Evolutionary conservation across 2,329 filamentous ascomycete species (phyloP).

Genomic region (Exophiala dermatitidis): DNA sequence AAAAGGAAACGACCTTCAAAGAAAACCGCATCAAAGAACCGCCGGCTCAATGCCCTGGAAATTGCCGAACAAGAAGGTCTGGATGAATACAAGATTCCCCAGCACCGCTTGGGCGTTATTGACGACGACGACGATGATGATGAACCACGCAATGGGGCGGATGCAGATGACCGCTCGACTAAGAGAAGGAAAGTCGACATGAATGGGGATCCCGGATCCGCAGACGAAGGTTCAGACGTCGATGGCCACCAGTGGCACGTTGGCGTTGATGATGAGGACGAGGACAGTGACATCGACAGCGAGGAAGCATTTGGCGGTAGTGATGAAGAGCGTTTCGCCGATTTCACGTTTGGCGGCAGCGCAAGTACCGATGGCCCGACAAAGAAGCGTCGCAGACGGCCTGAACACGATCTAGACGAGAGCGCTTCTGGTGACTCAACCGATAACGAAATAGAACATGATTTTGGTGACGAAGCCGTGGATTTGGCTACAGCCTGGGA

Average conservation of each 20-base stretch:
- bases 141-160: conserved; percentile 35
- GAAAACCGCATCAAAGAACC: conserved; percentile 34
- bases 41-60: conserved; percentile 55
- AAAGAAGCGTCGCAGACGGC: conserved; percentile 18
- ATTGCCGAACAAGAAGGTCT: conserved; percentile 55
- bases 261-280: conserved; percentile 59
- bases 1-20: conserved; percentile 28
- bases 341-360: conserved; percentile 61
- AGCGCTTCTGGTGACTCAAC: conserved; percentile 30
- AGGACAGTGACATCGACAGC: conserved; percentile 63
- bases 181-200: conserved; percentile 32
- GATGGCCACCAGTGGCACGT: conserved; percentile 81
- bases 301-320: conserved; percentile 83
- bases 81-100: conserved; percentile 47
- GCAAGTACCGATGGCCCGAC: conserved; percentile 22
- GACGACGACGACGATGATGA: conserved; percentile 49
- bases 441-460: conserved; percentile 39
- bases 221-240: conserved; percentile 64
- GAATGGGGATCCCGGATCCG: conserved; percentile 33
- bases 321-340: conserved; percentile 77
- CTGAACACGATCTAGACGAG: conserved; percentile 46
- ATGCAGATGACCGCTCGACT: conserved; percentile 32
- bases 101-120: conserved; percentile 52
- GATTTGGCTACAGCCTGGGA: conserved; percentile 58
- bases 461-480: conserved; percentile 56